Evolutionary conservation across 164 flowering plant genomes (phyloP).

Genomic region (Chloranthus sessilifolius): DNA sequence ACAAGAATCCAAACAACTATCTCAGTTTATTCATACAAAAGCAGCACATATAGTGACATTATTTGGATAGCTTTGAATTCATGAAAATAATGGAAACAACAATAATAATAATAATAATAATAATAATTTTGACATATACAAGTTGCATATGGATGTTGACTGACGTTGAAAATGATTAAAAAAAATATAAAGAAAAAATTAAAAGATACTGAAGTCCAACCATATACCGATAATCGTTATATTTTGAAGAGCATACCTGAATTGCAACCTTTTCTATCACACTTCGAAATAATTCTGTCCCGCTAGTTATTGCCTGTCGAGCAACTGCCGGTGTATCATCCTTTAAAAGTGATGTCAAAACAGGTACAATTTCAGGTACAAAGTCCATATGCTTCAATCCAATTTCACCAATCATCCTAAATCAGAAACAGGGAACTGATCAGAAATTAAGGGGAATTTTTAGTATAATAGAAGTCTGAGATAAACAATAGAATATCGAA

Average conservation of each 20-base stretch:
- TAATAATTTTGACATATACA: neutral
- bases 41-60: too few species aligned
- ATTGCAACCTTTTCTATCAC: conserved; percentile 62
- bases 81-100: too few species aligned
- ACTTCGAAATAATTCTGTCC: conserved; percentile 50
- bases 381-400: conserved; percentile 58
- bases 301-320: conserved; percentile 68
- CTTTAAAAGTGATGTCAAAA: conserved; percentile 42
- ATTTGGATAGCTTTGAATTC: too few species aligned
- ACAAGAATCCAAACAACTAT: too few species aligned
- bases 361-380: conserved; percentile 70
- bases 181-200: neutral
- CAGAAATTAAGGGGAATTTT: neutral
- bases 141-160: neutral
- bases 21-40: too few species aligned
- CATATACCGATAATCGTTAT: too few species aligned
- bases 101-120: neutral
- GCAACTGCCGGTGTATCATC: conserved; percentile 89
- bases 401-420: conserved; percentile 79
- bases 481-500: neutral
- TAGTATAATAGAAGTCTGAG: neutral
- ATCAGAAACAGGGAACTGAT: neutral
- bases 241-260: conserved; percentile 39
- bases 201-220: neutral
- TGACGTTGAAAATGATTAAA: neutral